Evolutionary conservation across 2,329 filamentous ascomycete genomes (phyloP), one percentile per base, ranked within the genome.

Genomic region (Diaporthe sp.): DNA sequence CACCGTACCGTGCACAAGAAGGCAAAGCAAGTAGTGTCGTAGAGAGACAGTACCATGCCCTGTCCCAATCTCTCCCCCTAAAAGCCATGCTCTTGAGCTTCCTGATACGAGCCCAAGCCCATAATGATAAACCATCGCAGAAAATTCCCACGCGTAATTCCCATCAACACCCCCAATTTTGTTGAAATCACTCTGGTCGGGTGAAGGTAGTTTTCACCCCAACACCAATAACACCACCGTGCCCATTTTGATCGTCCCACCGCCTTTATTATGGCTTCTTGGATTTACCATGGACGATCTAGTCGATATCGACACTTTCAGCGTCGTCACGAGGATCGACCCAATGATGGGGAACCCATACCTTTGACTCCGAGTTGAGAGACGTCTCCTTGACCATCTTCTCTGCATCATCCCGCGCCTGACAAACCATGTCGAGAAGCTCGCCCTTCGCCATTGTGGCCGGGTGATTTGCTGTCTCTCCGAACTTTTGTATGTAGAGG

Each of bases 401-500:
- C 39, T 75, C 73, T 12, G 73, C 73, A 6, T 72, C 68, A 28
- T 75, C 73, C 51, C 73, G 67, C 4, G 73, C 73, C 28, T 44
- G 58, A 37, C 73, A 75, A 44, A 53, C 67, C 49, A 75, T 75
- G 58, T 72, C 39, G 2, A 65, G 3, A 4, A 72, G 28, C 1
- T 57, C 68, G 22, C 4, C 1, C 2, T 25, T 17, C 4, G 5
- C 7, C 15, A 75, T 39, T 4, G 42, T 28, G 22, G 17, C 3
- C 10, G 22, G 58, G 19, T 44, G 39, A 7, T 46, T 55, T 15
- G 55, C 17, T 4, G 31, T 58, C 51, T 58, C 51, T 17, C 57
- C 46, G 25, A 49, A 75, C 28, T 59, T 65, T 58, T 59, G 2
- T 39, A 67, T 51, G 68, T 57, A 75, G 2, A 46, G 73, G 4